Conservation (phyloP, 495 filamentous ascomycete genomes). For the Podospora conica region DNA sequence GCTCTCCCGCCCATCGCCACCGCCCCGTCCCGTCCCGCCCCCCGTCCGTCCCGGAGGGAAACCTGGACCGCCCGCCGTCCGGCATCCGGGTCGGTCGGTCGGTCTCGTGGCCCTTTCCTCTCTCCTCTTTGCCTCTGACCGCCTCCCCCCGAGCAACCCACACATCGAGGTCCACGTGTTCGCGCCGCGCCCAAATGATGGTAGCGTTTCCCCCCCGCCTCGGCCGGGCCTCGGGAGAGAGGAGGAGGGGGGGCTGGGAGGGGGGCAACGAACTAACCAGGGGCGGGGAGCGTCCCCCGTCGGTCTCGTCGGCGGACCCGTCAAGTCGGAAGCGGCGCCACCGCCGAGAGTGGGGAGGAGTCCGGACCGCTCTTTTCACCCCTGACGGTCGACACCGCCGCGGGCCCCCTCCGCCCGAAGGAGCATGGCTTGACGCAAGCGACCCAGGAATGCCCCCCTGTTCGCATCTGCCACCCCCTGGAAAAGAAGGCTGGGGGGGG, state of each 20-base stretch:
- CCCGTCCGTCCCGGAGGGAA: background rate
- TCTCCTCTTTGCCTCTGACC: background rate
- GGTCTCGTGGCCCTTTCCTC: background rate
- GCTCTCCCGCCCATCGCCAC: background rate
- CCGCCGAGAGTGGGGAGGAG: background rate
- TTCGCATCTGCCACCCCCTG: background rate
- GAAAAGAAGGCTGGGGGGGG: background rate
- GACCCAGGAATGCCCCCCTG: background rate
- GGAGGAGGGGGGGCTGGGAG: background rate
- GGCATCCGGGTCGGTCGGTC: no score
- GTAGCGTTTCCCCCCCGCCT: background rate
- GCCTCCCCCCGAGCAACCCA: background rate
- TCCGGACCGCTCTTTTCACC: background rate
- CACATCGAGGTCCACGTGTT: background rate
- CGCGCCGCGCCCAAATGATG: background rate
- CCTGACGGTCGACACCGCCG: background rate
- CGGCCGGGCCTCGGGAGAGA: background rate
- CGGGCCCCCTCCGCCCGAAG: background rate
- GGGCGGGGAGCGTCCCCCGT: background rate
- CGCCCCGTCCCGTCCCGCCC: background rate
- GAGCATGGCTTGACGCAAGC: background rate
- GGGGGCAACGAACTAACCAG: background rate
- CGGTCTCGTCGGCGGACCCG: slow-evolving; percentile 3
- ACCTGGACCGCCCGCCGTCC: background rate
- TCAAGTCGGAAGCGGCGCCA: slow-evolving; percentile 10